Evolutionary conservation across 2,329 filamentous ascomycete species (phyloP).

Genomic region (Penicillium frequentans): DNA sequence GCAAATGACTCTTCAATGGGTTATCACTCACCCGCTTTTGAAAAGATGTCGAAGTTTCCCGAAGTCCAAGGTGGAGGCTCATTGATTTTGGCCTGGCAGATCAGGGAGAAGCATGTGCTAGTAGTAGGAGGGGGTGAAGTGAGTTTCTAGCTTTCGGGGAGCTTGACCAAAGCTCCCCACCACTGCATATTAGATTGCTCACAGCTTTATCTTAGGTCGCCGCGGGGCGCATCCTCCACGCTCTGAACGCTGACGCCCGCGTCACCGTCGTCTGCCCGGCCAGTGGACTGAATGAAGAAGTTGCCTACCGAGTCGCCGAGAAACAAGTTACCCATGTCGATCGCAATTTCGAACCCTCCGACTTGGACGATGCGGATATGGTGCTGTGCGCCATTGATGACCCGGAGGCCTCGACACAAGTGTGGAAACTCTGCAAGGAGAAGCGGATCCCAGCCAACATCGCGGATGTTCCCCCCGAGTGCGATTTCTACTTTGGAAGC

Average conservation of each 20-base stretch:
- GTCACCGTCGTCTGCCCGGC: constrained; percentile 82
- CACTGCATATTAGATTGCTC: neutral
- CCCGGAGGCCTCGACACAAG: constrained; percentile 79
- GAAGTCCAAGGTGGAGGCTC: constrained; percentile 87
- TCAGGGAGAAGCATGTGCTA: constrained; percentile 83
- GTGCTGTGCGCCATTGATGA: constrained; percentile 93
- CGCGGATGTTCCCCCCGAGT: constrained; percentile 93
- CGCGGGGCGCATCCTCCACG: constrained; percentile 87
- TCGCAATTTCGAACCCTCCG: constrained; percentile 79
- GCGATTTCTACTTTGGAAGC: constrained; percentile 98
- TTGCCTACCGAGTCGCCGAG: constrained; percentile 74
- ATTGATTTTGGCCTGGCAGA: constrained; percentile 93
- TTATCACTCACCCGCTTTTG: neutral
- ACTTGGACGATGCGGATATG: constrained; percentile 81
- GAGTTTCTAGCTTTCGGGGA: constrained; percentile 30
- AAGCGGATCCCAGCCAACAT: constrained; percentile 86
- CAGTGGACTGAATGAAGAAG: constrained; percentile 82
- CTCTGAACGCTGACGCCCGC: constrained; percentile 90
- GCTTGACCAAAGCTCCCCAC: neutral
- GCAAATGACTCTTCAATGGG: neutral
- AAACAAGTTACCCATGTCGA: constrained; percentile 77
- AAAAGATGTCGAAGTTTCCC: constrained; percentile 63
- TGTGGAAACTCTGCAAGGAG: constrained; percentile 93
- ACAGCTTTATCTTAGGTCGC: constrained; percentile 68
- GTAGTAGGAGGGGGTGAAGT: constrained; percentile 95